phyloP scores from a whole-genome alignment of 75 land plant genomes.

The Cupressus sempervirens region DNA sequence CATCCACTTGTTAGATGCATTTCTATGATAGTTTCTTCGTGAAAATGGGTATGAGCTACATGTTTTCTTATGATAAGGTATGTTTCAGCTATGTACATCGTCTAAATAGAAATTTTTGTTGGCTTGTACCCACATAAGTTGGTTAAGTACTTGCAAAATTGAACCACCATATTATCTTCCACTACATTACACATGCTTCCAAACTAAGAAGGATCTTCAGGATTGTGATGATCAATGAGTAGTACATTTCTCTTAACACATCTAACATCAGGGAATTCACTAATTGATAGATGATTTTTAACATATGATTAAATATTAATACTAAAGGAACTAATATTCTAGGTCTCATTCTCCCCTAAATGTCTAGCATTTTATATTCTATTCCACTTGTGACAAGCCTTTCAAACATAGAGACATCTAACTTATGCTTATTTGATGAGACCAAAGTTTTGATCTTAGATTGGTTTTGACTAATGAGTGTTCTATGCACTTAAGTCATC shows the following conservation, averaged over 20 bases:
- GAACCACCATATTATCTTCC: slow-evolving; percentile 16
- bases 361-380: slow-evolving; percentile 14
- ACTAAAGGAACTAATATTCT: slow-evolving; percentile 13
- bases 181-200: neutral
- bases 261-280: slow-evolving; percentile 11
- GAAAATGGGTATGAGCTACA: neutral
- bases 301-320: slow-evolving; percentile 15
- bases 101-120: slow-evolving; percentile 10
- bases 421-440: slow-evolving; percentile 15
- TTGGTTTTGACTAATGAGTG: no score
- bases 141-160: slow-evolving; percentile 19
- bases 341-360: slow-evolving; percentile 29
- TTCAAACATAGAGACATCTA: slow-evolving; percentile 35
- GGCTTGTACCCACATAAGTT: slow-evolving; percentile 13
- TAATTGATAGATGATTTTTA: slow-evolving; percentile 18
- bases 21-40: neutral
- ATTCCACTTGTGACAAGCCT: no score
- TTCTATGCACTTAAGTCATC: no score
- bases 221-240: slow-evolving; percentile 15
- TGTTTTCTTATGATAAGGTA: neutral
- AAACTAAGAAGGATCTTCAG: neutral
- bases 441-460: no score
- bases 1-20: neutral
- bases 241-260: slow-evolving; percentile 16
- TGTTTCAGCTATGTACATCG: slow-evolving; percentile 15